These are phyloP conservation scores for Russula dissimulans DNA, from an alignment of 768 basidiomycete species.

Conservation along the genomic window DNA sequence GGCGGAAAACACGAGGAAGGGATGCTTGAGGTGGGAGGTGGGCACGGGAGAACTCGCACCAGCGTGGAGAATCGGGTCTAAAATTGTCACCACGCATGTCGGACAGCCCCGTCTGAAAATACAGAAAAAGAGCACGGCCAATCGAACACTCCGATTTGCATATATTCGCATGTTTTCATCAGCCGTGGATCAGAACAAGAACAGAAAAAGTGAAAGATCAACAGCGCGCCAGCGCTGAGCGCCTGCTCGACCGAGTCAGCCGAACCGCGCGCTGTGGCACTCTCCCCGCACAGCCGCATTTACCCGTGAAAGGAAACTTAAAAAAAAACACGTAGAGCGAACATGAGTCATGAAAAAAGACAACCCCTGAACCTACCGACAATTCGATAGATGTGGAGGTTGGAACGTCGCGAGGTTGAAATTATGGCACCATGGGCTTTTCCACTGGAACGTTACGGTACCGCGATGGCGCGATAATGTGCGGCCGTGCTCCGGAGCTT, in stretches of 20 bases:
- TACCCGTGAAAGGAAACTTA: not conserved
- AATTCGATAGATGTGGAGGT: slow-evolving; percentile 1
- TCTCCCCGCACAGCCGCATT: slow-evolving; percentile 1
- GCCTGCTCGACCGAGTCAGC: not conserved
- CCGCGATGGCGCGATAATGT: slow-evolving; percentile 1
- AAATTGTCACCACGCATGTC: no score
- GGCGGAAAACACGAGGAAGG: no score
- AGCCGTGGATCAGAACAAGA: not conserved
- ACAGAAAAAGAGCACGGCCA: not conserved
- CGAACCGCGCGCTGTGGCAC: not conserved
- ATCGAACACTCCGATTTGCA: not conserved
- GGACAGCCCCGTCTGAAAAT: no score
- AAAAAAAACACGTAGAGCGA: no score
- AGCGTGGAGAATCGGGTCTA: no score
- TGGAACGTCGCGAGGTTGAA: not conserved
- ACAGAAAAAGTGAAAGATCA: not conserved
- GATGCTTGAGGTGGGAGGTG: no score
- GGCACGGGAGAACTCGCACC: no score
- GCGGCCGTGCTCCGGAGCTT: slow-evolving; percentile 4
- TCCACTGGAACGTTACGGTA: slow-evolving; percentile 4
- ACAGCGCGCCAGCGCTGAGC: no score
- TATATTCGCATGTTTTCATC: not conserved
- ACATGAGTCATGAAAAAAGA: no score
- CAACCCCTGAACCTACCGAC: no score
- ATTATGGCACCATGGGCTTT: not conserved